phyloP scores from a whole-genome alignment of 2,329 filamentous ascomycete species.

The Diplodia corticola region DNA sequence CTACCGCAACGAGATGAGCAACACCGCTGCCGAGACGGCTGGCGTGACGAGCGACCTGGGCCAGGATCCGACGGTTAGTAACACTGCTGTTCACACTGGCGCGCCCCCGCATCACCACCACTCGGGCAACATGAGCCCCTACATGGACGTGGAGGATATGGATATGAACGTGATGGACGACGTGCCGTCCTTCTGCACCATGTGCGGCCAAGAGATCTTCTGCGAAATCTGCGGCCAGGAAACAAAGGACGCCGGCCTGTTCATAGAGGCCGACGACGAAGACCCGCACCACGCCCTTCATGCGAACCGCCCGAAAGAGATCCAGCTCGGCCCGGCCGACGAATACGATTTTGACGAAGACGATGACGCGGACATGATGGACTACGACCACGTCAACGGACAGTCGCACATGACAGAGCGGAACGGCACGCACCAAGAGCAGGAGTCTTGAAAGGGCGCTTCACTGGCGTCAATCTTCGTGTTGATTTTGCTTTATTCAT shows the following conservation, averaged over 20 bases:
- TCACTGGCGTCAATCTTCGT: conserved; percentile 1
- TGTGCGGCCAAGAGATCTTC: conserved; percentile 59
- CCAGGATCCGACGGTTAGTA: conserved; percentile 97
- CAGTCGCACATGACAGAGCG: conserved; percentile 18
- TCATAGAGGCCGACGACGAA: conserved; percentile 46
- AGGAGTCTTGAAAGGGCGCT: neutral
- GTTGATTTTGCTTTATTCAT: conserved; percentile 5
- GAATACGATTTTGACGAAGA: conserved; percentile 23
- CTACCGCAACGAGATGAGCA: conserved; percentile 92
- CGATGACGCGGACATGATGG: conserved; percentile 23
- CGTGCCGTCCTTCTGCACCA: conserved; percentile 54
- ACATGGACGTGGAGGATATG: conserved; percentile 26
- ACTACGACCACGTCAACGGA: conserved; percentile 23
- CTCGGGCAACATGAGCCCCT: conserved; percentile 23
- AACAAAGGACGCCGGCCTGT: conserved; percentile 45
- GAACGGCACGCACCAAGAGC: conserved; percentile 28
- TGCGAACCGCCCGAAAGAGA: conserved; percentile 19
- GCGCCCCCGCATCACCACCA: conserved; percentile 1
- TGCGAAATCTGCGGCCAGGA: conserved; percentile 55
- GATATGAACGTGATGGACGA: conserved; percentile 27
- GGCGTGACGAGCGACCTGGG: conserved; percentile 97
- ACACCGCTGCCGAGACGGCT: conserved; percentile 88
- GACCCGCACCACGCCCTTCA: conserved; percentile 25
- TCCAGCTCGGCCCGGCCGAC: neutral
- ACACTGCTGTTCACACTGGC: conserved; percentile 8